A percentile compares a stretch with the other conserved stretches of the same genome.
These are phyloP conservation scores for Microstroma glucosiphilum DNA, from an alignment of 1,284 basidiomycete genomes.

Conservation along the genomic window DNA sequence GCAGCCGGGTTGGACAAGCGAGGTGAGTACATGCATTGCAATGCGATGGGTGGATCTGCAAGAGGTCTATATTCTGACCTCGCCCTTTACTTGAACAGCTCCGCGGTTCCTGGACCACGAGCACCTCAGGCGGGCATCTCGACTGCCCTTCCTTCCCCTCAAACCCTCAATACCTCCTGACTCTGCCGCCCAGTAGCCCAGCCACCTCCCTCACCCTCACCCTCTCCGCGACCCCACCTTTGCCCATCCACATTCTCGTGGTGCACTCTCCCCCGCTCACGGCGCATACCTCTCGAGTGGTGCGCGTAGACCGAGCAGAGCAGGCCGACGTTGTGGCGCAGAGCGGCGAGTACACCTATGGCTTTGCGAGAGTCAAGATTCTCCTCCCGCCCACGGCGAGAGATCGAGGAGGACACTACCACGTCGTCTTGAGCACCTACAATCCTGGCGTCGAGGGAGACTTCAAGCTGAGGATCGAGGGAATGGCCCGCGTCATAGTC, in stretches of 20 bases:
- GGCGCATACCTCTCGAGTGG: neutral
- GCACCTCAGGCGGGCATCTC: neutral
- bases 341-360: neutral
- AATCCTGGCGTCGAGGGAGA: neutral
- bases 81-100: neutral
- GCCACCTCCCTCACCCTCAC: neutral
- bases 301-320: neutral
- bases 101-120: neutral
- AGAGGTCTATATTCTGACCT: neutral
- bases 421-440: slow-evolving; percentile 1
- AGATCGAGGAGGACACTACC: neutral
- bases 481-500: neutral
- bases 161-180: slow-evolving; percentile 2
- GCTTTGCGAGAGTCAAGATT: neutral
- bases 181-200: neutral
- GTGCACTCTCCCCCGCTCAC: neutral
- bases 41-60: neutral
- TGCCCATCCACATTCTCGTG: neutral
- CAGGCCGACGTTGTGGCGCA: neutral
- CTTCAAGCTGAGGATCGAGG: neutral
- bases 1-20: neutral
- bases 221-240: neutral
- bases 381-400: neutral
- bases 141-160: neutral
- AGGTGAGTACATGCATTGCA: neutral